Evolutionary conservation across 345 rosid species (phyloP).

Genomic region (Turritis glabra): DNA sequence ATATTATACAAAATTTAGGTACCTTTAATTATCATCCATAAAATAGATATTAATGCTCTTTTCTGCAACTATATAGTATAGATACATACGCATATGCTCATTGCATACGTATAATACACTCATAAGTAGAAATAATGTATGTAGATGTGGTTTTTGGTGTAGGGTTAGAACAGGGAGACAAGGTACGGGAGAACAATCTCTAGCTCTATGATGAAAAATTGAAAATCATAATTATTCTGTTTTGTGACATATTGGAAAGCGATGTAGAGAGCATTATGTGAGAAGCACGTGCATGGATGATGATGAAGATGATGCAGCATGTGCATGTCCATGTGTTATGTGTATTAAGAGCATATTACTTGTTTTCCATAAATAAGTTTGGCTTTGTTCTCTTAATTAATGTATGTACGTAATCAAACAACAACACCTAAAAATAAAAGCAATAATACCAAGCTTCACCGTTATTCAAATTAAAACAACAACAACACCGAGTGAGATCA

Average conservation of each 20-base stretch:
- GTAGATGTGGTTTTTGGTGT: not conserved
- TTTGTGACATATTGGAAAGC: slow-evolving; percentile 33
- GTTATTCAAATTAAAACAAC: not conserved
- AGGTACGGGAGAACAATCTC: slow-evolving; percentile 23
- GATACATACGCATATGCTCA: not conserved
- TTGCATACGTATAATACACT: not conserved
- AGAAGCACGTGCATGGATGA: slow-evolving; percentile 38
- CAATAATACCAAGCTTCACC: not conserved
- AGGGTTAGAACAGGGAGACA: slow-evolving; percentile 27
- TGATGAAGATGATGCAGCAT: slow-evolving; percentile 30
- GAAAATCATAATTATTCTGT: slow-evolving; percentile 35
- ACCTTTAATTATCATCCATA: not conserved
- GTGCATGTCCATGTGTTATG: slow-evolving; percentile 35
- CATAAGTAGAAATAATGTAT: not conserved
- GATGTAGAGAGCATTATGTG: slow-evolving; percentile 33
- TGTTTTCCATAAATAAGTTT: slow-evolving; percentile 1
- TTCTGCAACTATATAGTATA: not conserved
- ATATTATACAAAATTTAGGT: not conserved
- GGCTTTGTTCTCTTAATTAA: not conserved
- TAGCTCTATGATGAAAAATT: slow-evolving; percentile 32
- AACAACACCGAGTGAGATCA: not conserved
- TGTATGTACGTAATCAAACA: not conserved
- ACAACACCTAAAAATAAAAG: not conserved
- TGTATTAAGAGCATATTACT: not conserved
- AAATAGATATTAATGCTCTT: not conserved